Base-by-base conservation (phyloP, 305 asterid genomes). In the Fraxinus dipetala region DNA sequence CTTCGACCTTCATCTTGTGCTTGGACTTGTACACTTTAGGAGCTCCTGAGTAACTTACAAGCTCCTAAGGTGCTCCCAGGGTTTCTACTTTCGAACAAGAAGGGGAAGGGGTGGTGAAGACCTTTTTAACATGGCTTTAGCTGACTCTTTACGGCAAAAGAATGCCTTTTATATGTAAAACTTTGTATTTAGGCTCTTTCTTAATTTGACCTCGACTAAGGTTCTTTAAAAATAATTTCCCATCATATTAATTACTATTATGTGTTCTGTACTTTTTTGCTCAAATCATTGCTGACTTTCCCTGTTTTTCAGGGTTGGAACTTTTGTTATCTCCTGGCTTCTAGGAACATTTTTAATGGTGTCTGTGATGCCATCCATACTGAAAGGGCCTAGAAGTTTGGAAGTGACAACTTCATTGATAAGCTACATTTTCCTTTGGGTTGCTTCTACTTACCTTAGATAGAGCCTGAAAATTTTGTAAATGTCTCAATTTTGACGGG, bases 281-380 rank as follows among this genome's bases (percentile, higher is more conserved):
- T 81, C 11, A 69, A 82, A 76, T 74, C 16, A 38, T 35, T 75
- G 77, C 43, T 80, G n/a, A 38, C 48, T 78, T 35, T 81, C 10
- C 3, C 51, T 59, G 18, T 38, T 34, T 18, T 87, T 84, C 96
- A 95, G 99, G 91, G 94, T 90, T 24, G 97, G 96, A 80, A 83
- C 92, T 78, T 96, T 96, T 80, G 84, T 86, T 72, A 36, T 94
- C 77, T 90, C 99, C 38, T 94, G 98, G 99, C 91, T 96, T 80
- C 69, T 94, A 20, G 99, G 99, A 77, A 95, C 98, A 22, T 94
- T 95, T 88, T 80, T 95, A 87, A 95, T 95, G 97, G 99, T 94
- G 36, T 93, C 98, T 75, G 97, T 95, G 85, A 88, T 95, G 87
- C 99, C 99, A 73, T 97, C 98, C 1, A 77, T 94, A 85, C 93